phyloP scores from a whole-genome alignment of 169 alveolate species.

The Pseudocohnilembus persalinus region DNA sequence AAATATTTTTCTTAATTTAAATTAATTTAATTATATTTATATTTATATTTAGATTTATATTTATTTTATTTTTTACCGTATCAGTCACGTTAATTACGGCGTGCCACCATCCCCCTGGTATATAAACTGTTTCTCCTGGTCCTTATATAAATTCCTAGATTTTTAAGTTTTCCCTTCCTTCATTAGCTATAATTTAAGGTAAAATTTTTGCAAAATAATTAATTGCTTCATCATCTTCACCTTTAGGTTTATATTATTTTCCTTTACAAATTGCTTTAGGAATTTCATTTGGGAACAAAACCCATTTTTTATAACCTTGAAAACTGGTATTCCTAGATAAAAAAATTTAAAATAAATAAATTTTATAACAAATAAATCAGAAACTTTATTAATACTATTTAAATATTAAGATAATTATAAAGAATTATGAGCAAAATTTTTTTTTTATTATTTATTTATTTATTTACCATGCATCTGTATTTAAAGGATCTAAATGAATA shows the following conservation, averaged over 20 bases:
- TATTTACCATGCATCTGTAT: slow-evolving; percentile 88
- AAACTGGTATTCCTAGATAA: slow-evolving; percentile 77
- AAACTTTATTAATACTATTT: too few relatives aligned
- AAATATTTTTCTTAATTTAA: too few relatives aligned
- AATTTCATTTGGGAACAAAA: slow-evolving; percentile 50
- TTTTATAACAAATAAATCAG: too few relatives aligned
- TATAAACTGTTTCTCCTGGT: slow-evolving; percentile 88
- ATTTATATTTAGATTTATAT: slow-evolving; percentile 51
- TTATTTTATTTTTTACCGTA: slow-evolving; percentile 67
- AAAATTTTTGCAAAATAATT: slow-evolving; percentile 62
- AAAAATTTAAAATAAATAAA: too few relatives aligned
- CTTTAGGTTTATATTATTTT: slow-evolving; percentile 48
- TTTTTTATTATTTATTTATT: too few relatives aligned
- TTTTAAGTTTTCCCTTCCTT: slow-evolving; percentile 30
- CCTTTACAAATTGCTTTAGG: slow-evolving; percentile 62
- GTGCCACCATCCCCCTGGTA: slow-evolving; percentile 92
- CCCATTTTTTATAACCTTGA: slow-evolving; percentile 76
- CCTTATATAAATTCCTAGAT: slow-evolving; percentile 61
- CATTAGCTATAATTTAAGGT: slow-evolving; percentile 67
- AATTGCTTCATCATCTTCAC: slow-evolving; percentile 83
- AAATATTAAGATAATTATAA: too few relatives aligned
- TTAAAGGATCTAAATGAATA: slow-evolving; percentile 80
- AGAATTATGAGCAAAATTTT: too few relatives aligned
- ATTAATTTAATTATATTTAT: too few relatives aligned
- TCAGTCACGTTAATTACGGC: slow-evolving; percentile 85